Base-by-base conservation (phyloP, 768 basidiomycete species). In the Cystofilobasidium bisporidii region DNA sequence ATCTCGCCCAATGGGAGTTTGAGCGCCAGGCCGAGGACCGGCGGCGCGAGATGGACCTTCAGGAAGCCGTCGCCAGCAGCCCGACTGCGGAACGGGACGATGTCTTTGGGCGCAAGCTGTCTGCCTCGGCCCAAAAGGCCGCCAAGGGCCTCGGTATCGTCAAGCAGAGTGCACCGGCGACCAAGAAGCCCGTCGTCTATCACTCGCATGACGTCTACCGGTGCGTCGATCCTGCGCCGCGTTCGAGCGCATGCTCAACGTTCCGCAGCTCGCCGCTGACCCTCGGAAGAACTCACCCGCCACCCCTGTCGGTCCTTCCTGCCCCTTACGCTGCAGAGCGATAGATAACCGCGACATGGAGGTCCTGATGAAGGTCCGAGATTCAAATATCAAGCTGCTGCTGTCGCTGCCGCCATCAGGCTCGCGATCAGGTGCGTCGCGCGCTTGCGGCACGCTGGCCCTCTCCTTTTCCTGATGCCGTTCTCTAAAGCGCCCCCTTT, bases 301-400 rank as follows among this genome's bases (percentile, higher is more conserved):
- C 20, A 18, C n/a, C 38, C 6, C 33, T 36, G 18, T 33, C 18
- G 3, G 24, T 5, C 5, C 33, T 32, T 8, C 41, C 53, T 26
- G 26, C 6, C 22, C 28, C 33, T 36, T 9, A 1, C 24, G 11
- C 40, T 17, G 17, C 45, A 66, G 86, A 61, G 93, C 93, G 1
- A 82, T 97, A 26, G 93, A 98, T 72, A 80, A 81, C 43, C 87
- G 87, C 73, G 88, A 97, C 77, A 79, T 94, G 40, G 82, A 84
- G 75, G 87, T 84, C 74, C 80, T 93, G 11, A 88, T 89, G 87
- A 86, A 67, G 88, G 91, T 74, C 81, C 82, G 66, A 85, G 87
- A 14, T 90, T 91, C 71, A 83, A 86, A 75, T 89, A 91, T 67
- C 57, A 30, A 32, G 22, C 36, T 66, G 0, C 48, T 66, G 30